Percentiles rank a stretch among this genome's conserved stretches.
phyloP scores from a whole-genome alignment of 805 yeast species.

The Torulaspora quercuum region DNA sequence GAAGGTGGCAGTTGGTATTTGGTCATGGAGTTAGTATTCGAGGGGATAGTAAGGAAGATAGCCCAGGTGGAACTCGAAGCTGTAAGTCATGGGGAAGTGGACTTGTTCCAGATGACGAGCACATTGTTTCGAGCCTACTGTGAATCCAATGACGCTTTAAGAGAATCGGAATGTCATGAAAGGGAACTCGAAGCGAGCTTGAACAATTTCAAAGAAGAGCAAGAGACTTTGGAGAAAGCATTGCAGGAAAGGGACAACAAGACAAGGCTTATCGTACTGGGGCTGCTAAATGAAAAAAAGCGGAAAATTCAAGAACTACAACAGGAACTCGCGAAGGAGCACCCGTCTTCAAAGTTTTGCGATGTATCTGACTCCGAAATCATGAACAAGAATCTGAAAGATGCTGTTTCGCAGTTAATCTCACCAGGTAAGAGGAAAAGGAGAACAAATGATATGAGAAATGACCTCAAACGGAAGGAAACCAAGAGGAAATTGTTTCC shows the following conservation, averaged over 20 bases:
- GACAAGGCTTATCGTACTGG: conserved; percentile 22
- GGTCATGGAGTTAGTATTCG: conserved; percentile 21
- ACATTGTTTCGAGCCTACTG: conserved; percentile 17
- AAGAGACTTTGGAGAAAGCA: conserved; percentile 15
- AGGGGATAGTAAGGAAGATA: conserved; percentile 22
- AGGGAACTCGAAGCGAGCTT: conserved; percentile 1
- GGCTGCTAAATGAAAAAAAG: conserved; percentile 31
- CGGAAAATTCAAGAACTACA: conserved; percentile 21
- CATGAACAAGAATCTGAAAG: conserved; percentile 21
- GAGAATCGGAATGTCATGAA: neutral
- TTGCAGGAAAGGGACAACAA: conserved; percentile 25
- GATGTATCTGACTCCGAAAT: conserved; percentile 18
- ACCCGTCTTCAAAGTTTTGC: conserved; percentile 1
- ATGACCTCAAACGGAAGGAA: conserved; percentile 1
- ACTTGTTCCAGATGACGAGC: conserved; percentile 26
- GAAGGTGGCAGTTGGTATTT: conserved; percentile 20
- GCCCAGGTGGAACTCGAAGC: conserved; percentile 22
- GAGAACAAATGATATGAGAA: neutral
- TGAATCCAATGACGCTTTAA: conserved; percentile 15
- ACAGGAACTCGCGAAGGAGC: conserved; percentile 10
- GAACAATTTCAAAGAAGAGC: conserved; percentile 13
- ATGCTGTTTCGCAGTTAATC: conserved; percentile 21
- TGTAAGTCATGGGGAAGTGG: conserved; percentile 22
- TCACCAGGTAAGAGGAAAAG: conserved; percentile 28
- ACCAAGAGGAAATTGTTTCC: conserved; percentile 1